Base-by-base conservation (phyloP, 768 basidiomycete species). In the Calvatia gigantea region DNA sequence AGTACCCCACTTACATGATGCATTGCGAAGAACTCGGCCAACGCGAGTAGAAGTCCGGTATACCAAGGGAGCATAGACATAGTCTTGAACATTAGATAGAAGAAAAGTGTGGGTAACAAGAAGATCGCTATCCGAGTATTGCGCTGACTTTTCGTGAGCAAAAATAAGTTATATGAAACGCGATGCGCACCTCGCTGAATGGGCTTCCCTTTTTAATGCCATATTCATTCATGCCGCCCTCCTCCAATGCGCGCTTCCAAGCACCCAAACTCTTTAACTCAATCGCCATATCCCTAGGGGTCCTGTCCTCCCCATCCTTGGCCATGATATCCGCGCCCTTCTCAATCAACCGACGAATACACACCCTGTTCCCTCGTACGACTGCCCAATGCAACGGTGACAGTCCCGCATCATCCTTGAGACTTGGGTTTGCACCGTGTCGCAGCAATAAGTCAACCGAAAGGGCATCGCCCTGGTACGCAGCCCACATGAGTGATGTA, bases 401-500 rank as follows among this genome's bases (percentile, higher is more conserved):
- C 49, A 99, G 79, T 0, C 94, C 95, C 0, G 81, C 72, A 62
- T 91, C 86, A 66, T 98, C 97, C 32, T 81, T 80, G 11, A 86
- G 69, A 56, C 84, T 84, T 0, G 87, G 77, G 56, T 84, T 89
- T 1, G 97, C 94, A 2, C 92, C 92, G 61, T 95, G 91, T 54
- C 86, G 82, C 49, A 99, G 78, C 38, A 99, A 72, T 43, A 98
- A 70, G 60, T 98, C 94, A 4, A 98, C 94, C 2, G 91, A 93
- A 31, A 98, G 81, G 1, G 94, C 94, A 65, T 99, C 97, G 43
- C 97, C 97, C 68, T 99, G 97, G 70, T 98, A 99, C 7, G 94
- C 92, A 4, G 97, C 97, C 97, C 97, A 99, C 92, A 98, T 97
- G 47, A 98, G 78, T 0, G 91, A 80, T 0, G 96, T 97, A 67